These are phyloP conservation scores for Polytrichum formosum DNA, from an alignment of 225 moss, liverwort and hornwort species.

Conservation along the genomic window DNA sequence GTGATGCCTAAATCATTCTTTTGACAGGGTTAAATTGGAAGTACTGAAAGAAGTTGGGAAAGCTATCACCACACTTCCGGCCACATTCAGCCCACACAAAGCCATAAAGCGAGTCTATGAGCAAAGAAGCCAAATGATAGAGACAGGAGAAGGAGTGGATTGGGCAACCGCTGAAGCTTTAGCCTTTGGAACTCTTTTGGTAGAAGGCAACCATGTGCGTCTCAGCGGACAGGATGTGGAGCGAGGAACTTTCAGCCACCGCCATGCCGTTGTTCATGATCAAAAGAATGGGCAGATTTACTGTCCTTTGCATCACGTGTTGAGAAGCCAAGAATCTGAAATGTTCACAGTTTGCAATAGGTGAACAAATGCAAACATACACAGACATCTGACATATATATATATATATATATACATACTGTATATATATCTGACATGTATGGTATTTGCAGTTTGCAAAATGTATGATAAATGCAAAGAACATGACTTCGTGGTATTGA, in stretches of 20 bases:
- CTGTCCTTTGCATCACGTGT: slow-evolving; percentile 78
- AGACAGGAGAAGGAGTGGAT: slow-evolving; percentile 75
- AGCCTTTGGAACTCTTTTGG: slow-evolving; percentile 83
- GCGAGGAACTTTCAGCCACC: slow-evolving; percentile 92
- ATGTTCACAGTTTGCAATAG: slow-evolving; percentile 84
- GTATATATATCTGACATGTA: too few relatives aligned
- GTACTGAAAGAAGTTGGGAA: slow-evolving; percentile 65
- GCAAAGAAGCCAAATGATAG: slow-evolving; percentile 67
- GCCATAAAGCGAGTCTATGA: slow-evolving; percentile 86
- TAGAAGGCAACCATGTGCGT: slow-evolving; percentile 88
- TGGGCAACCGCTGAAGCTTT: slow-evolving; percentile 94
- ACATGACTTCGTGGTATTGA: too few relatives aligned
- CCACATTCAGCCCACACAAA: slow-evolving; percentile 63
- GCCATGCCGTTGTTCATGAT: slow-evolving; percentile 84
- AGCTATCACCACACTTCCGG: slow-evolving; percentile 65
- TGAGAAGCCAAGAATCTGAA: slow-evolving; percentile 62
- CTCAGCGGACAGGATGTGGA: slow-evolving; percentile 98
- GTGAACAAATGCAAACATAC: slow-evolving; percentile 14
- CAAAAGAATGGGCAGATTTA: slow-evolving; percentile 74
- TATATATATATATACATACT: too few relatives aligned
- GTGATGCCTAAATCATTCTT: neutral
- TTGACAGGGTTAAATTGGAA: slow-evolving; percentile 72
- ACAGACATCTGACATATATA: too few relatives aligned
- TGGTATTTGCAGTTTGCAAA: too few relatives aligned
- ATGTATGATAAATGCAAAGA: too few relatives aligned